A percentile compares a stretch with the other conserved stretches of the same genome.
phyloP scores from a whole-genome alignment of 2,329 filamentous ascomycete genomes.

The Botrytis fabae region DNA sequence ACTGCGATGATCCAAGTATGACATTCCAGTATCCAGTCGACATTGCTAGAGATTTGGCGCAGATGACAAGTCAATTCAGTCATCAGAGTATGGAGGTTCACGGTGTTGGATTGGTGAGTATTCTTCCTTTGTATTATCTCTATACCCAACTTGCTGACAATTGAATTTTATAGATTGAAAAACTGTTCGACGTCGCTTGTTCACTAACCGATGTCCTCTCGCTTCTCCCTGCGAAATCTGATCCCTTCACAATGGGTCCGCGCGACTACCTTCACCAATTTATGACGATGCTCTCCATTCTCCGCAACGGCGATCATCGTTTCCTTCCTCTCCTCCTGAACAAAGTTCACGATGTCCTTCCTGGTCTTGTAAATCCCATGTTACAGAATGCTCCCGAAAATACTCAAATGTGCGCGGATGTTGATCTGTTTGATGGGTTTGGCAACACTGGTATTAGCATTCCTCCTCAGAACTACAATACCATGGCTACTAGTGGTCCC shows the following conservation, averaged over 20 bases:
- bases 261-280: slow-evolving; percentile 73
- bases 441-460: slow-evolving; percentile 60
- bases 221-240: slow-evolving; percentile 58
- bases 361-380: slow-evolving; percentile 60
- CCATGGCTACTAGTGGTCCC: slow-evolving; percentile 30
- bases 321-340: slow-evolving; percentile 75
- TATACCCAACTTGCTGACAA: slow-evolving; percentile 23
- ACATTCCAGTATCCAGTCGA: slow-evolving; percentile 65
- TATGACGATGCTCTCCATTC: slow-evolving; percentile 63
- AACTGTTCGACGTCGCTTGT: slow-evolving; percentile 74
- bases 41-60: slow-evolving; percentile 61
- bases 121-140: not conserved
- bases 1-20: slow-evolving; percentile 52
- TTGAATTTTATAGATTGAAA: slow-evolving; percentile 59
- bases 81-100: slow-evolving; percentile 73
- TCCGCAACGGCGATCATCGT: slow-evolving; percentile 74
- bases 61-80: slow-evolving; percentile 70
- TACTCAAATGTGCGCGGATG: slow-evolving; percentile 41
- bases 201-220: slow-evolving; percentile 73
- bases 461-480: slow-evolving; percentile 35
- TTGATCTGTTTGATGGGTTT: slow-evolving; percentile 68
- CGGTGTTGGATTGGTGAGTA: slow-evolving; percentile 68
- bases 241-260: slow-evolving; percentile 65
- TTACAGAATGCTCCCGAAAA: slow-evolving; percentile 60
- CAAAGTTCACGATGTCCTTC: slow-evolving; percentile 73